Base-by-base conservation (phyloP, 2,329 filamentous ascomycete genomes). In the Berkeleyomyces basicola region DNA sequence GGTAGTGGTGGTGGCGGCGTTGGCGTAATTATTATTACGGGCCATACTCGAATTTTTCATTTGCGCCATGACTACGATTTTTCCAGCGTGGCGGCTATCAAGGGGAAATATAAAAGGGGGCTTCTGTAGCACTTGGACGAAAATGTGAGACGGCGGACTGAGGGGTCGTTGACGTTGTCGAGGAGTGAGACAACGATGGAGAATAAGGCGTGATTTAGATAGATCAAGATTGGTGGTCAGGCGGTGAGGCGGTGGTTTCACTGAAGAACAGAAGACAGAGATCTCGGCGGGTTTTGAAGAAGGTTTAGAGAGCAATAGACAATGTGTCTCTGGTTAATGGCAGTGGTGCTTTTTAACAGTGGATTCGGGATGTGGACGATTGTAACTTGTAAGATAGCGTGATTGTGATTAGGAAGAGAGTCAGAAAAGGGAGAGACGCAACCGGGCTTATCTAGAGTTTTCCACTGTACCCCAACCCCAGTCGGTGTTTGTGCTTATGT, bases 11-110 rank as follows among this genome's bases (percentile, higher is more conserved):
- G 77, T 77, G 77, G 76, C 80, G n/a, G 37, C 49, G 79, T 82
- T 82, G 80, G 83, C 82, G 81, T 84, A 88, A 88, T 83, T 87
- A 85, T 81, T 88, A 82, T 81, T 83, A 80, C 80, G 81, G 79
- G 78, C 83, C 77, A 78, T 79, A 76, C 77, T 82, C 75, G 81
- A 80, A 74, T 81, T 79, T 80, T 83, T 88, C 83, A 88, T 88
- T 80, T 80, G 78, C 78, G 81, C 78, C 81, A 84, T 83, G 76
- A 68, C 68, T 71, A 66, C 67, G 66, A 70, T 68, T 72, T 49
- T 57, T 60, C 57, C 58, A 62, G 61, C 46, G 61, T 61, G 61
- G 55, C 46, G 51, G 23, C 42, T 46, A 51, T 14, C n/a, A 51
- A 6, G n/a, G 40, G 49, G 9, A 60, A 47, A 11, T 40, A 14